Evolutionary conservation across 805 yeast species (phyloP), one percentile per base, ranked within the genome.

Genomic region (Ogataea nitratoaversa): DNA sequence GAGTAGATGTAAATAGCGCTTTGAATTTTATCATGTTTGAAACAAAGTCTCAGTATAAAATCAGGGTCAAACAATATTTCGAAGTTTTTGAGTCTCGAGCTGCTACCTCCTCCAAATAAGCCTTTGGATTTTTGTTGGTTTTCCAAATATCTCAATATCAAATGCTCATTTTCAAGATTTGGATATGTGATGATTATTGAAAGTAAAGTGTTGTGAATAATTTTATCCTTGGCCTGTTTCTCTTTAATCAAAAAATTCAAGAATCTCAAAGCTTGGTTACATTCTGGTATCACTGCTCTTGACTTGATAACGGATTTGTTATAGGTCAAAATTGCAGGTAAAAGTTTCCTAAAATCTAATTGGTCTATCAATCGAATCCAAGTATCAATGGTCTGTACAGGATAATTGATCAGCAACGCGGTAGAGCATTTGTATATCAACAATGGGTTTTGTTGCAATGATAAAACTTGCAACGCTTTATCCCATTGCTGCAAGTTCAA

Each of bases 1-100:
- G 93, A 76, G 50, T 84, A 79, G n/a, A 93, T 72, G 42, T 75
- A 72, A 8, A 88, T 78, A 1, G 95, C 89, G 1, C 90, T 74
- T 44, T 76, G 76, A 36, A 71, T 67, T 43, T 76, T 78, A 9
- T 74, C 59, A 53, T 74, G 72, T 41, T 72, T 74, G 36, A 84
- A 68, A 50, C 95, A 84, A 23, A 89, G 57, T 40, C 97, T 68
- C 24, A 93, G 59, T 3, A 90, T 74, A 50, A 84, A 86, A 48
- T 86, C 88, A 2, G 79, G 64, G 54, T 90, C 95, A 53, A 76
- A 85, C 18, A 56, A 58, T 16, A 74, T 58, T 19, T 68, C 68
- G 29, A 36, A 45, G 25, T 43, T 44, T 18, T 39, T 46, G 8
- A 34, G 43, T n/a, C 33, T 33, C 23, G 31, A 29, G 16, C 19